Base-by-base conservation (phyloP, 176 grass and related monocot genomes). In the Hsuehochloa calcarea region DNA sequence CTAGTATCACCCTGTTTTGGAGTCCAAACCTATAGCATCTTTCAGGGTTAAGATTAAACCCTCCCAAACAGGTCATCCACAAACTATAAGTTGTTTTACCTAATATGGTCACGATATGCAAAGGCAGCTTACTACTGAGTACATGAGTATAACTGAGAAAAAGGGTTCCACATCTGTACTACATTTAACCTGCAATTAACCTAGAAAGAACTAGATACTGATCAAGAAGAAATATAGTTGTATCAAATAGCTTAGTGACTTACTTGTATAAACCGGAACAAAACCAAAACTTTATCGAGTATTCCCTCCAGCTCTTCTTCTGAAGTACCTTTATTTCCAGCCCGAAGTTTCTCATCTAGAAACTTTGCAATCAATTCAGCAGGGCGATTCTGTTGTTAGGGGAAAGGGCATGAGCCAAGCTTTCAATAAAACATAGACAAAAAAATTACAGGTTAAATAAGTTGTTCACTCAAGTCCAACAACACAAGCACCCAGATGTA, bases 191-290 rank as follows among this genome's bases (percentile, higher is more conserved):
- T 49, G 27, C 12, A 75, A 55, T 38, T 56, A 29, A 43, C 37
- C 15, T 16, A 23, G 9, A 81, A 22, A 66, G 17, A 81, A 56
- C 8, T 50, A 27, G 14, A 70, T 49, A 3, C 4, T 29, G 15
- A 70, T 61, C 51, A 82, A 50, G 72, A 67, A 74, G 8, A 70
- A 63, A 75, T 44, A 25, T 17, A 75, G 37, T 52, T 26, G 45
- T 58, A 75, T 45, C 3, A 61, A 93, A 79, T 60, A 47, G 17
- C 22, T 79, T 51, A 74, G 61, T 72, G 46, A 80, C 91, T 94
- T 96, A 99, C 97, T 90, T 99, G 97, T 77, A 96, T 99, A 87
- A 92, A 99, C 80, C 97, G 91, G 80, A 99, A 99, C 76, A 99
- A 72, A 70, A 99, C 97, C 88, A 99, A 91, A 91, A 99, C 91